phyloP scores from a whole-genome alignment of 176 grass and related monocot genomes.

The Hordeum vulgare region MorexV3_pseudomolecules_assembly NC_058518.1:508060633-508061132 shows the following conservation, averaged over 20 bases:
- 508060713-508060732: conserved; percentile 33
- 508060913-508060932: conserved; percentile 32
- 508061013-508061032: conserved; percentile 45
- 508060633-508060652: conserved; percentile 86
- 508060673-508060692: conserved; percentile 80
- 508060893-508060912: conserved; percentile 14
- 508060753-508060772: conserved; percentile 24
- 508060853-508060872: neutral
- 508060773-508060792: conserved; percentile 4
- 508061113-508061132: conserved; percentile 33
- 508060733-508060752: conserved; percentile 43
- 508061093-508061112: conserved; percentile 3
- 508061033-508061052: conserved; percentile 21
- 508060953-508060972: conserved; percentile 35
- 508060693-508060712: conserved; percentile 69
- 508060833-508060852: conserved; percentile 21
- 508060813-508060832: conserved; percentile 17
- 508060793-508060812: conserved; percentile 20
- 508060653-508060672: conserved; percentile 83
- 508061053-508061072: conserved; percentile 10
- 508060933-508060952: conserved; percentile 20
- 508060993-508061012: conserved; percentile 78
- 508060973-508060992: conserved; percentile 75
- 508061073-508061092: neutral
- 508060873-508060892: conserved; percentile 27